Conservation (phyloP, 305 asterid species). For the Ruellia speciosa region DNA sequence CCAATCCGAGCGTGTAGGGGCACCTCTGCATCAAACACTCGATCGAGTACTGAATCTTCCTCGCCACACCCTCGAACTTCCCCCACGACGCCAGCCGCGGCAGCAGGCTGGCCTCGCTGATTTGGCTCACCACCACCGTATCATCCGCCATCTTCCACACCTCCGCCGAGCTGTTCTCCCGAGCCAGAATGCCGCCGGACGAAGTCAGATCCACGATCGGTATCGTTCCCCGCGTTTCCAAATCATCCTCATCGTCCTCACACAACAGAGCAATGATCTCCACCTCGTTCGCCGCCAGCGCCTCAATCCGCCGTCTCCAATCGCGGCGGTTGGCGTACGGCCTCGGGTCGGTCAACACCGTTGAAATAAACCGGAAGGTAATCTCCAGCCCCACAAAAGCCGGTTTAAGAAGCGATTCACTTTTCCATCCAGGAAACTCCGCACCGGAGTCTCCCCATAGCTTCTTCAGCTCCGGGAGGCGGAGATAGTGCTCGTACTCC, state of each 20-base stretch:
- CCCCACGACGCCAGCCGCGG: constrained; percentile 69
- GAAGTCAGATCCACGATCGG: constrained; percentile 56
- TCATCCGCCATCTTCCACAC: constrained; percentile 71
- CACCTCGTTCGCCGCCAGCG: constrained; percentile 47
- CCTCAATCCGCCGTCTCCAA: constrained; percentile 66
- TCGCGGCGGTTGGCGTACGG: constrained; percentile 59
- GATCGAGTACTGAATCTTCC: constrained; percentile 50
- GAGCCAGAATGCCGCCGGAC: constrained; percentile 34
- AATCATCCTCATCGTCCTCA: constrained; percentile 58
- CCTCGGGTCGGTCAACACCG: constrained; percentile 58
- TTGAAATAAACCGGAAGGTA: constrained; percentile 69
- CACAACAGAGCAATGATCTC: constrained; percentile 55
- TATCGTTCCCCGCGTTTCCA: constrained; percentile 43
- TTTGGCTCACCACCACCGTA: constrained; percentile 57
- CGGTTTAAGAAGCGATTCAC: constrained; percentile 53
- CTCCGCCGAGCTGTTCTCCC: constrained; percentile 67
- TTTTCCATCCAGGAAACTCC: constrained; percentile 64
- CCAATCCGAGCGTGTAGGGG: constrained; percentile 73
- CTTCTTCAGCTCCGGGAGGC: constrained; percentile 60
- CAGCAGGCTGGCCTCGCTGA: constrained; percentile 60
- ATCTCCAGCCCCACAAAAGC: constrained; percentile 64
- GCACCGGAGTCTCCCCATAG: constrained; percentile 33
- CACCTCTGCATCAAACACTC: constrained; percentile 68
- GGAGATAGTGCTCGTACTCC: constrained; percentile 61
- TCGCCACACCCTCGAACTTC: constrained; percentile 46